phyloP scores from a whole-genome alignment of 768 basidiomycete species.

The Pisolithus sp. region DNA sequence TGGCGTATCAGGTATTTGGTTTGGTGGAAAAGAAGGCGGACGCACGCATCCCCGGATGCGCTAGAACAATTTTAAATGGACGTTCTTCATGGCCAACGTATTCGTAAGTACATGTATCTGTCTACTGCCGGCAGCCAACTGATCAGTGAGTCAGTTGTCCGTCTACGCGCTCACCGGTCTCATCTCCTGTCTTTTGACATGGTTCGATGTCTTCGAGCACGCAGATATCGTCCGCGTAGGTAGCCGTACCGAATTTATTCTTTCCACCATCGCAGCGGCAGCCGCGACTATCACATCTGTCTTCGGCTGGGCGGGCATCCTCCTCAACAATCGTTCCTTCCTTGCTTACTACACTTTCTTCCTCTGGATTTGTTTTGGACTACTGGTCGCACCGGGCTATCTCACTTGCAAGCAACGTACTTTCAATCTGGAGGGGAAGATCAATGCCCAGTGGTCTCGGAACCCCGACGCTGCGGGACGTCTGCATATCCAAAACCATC shows the following conservation, averaged over 20 bases:
- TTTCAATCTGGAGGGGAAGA: slow-evolving; percentile 78
- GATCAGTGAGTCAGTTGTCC: slow-evolving; percentile 39
- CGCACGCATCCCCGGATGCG: slow-evolving; percentile 39
- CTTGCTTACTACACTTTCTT: slow-evolving; percentile 67
- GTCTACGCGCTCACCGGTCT: slow-evolving; percentile 57
- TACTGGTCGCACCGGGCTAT: slow-evolving; percentile 73
- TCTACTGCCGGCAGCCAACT: background rate
- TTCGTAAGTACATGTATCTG: too few relatives aligned
- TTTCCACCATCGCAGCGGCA: slow-evolving; percentile 62
- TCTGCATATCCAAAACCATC: slow-evolving; percentile 66
- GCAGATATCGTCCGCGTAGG: slow-evolving; percentile 70
- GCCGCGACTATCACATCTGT: slow-evolving; percentile 58
- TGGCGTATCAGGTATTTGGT: slow-evolving; percentile 33
- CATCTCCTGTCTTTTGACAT: slow-evolving; percentile 63
- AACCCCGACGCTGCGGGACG: slow-evolving; percentile 53
- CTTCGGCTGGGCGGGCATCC: slow-evolving; percentile 72
- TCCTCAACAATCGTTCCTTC: slow-evolving; percentile 81
- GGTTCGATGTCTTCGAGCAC: slow-evolving; percentile 67
- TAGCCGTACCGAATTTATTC: slow-evolving; percentile 58
- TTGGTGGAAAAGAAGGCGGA: slow-evolving; percentile 34
- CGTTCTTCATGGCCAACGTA: too few relatives aligned
- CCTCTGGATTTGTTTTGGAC: slow-evolving; percentile 66
- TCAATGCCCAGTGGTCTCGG: slow-evolving; percentile 73
- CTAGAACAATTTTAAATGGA: too few relatives aligned
- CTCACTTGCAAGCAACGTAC: slow-evolving; percentile 65